Conservation (phyloP, 1,284 basidiomycete species). For the Sanghuangporus baumii region DNA sequence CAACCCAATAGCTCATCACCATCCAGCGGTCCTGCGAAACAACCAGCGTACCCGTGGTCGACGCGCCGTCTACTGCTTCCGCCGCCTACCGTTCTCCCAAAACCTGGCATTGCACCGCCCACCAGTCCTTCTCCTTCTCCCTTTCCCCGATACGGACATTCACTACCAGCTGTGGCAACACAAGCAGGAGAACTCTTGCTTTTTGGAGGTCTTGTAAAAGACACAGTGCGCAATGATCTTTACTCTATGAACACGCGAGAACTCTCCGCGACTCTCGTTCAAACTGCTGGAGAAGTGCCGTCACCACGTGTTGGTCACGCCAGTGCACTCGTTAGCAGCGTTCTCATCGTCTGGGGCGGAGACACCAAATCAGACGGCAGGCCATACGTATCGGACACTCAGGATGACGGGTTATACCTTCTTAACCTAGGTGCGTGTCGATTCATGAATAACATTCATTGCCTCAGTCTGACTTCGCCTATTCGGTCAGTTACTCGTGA, state of each 20-base stretch:
- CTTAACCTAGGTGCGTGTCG: conserved; percentile 79
- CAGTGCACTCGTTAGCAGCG: conserved; percentile 91
- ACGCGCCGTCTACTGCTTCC: conserved; percentile 61
- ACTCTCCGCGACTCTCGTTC: conserved; percentile 70
- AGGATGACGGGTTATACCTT: conserved; percentile 94
- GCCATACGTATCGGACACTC: conserved; percentile 67
- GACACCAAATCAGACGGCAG: conserved; percentile 81
- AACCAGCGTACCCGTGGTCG: conserved; percentile 77
- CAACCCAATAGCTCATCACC: conserved; percentile 21
- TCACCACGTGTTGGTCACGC: conserved; percentile 93
- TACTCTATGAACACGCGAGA: conserved; percentile 85
- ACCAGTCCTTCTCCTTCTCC: conserved; percentile 72
- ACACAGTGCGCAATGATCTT: conserved; percentile 89
- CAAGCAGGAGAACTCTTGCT: conserved; percentile 88
- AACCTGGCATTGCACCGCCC: conserved; percentile 53
- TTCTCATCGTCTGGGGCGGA: conserved; percentile 97
- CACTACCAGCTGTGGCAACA: conserved; percentile 83
- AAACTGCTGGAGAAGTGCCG: conserved; percentile 88
- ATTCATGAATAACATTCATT: conserved; percentile 13
- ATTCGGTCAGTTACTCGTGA: conserved; percentile 69
- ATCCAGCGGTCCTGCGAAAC: conserved; percentile 34
- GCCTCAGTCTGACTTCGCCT: background rate
- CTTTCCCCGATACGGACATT: conserved; percentile 97
- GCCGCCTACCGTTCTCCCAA: conserved; percentile 57
- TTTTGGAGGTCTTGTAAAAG: conserved; percentile 94